Conservation (phyloP, 176 grass and related monocot species). For the Coix lacrymajobi region DNA sequence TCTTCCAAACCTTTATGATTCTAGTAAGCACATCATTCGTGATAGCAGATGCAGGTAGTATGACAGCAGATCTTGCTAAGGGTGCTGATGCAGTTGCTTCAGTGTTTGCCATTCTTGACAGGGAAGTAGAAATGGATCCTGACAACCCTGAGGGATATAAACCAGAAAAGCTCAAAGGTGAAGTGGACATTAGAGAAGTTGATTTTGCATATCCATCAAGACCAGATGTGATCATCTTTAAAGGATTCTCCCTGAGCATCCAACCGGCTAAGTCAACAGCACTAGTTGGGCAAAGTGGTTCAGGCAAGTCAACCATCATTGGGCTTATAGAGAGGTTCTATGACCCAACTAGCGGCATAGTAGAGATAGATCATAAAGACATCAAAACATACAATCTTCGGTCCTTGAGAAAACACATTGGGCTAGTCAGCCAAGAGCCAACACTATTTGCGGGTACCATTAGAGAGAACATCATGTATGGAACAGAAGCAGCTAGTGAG, state of each 20-base stretch:
- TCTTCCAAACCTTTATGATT: slow-evolving; percentile 96
- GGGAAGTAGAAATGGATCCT: slow-evolving; percentile 68
- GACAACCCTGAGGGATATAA: slow-evolving; percentile 50
- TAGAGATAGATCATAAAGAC: slow-evolving; percentile 67
- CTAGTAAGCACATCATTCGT: slow-evolving; percentile 84
- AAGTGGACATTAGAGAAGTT: slow-evolving; percentile 73
- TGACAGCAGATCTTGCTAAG: slow-evolving; percentile 92
- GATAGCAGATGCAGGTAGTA: slow-evolving; percentile 89
- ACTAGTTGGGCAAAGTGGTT: slow-evolving; percentile 90
- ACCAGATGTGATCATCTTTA: slow-evolving; percentile 71
- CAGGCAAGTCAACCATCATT: slow-evolving; percentile 91
- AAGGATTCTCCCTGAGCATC: slow-evolving; percentile 80
- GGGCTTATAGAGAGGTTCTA: slow-evolving; percentile 92
- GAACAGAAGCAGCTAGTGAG: slow-evolving; percentile 47
- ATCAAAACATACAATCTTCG: slow-evolving; percentile 70
- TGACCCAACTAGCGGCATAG: slow-evolving; percentile 55
- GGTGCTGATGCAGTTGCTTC: slow-evolving; percentile 79
- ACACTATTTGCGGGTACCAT: slow-evolving; percentile 76
- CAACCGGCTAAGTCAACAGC: slow-evolving; percentile 76
- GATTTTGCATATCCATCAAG: slow-evolving; percentile 82
- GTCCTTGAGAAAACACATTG: slow-evolving; percentile 60
- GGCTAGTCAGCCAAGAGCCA: slow-evolving; percentile 88
- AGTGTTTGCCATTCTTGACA: slow-evolving; percentile 76
- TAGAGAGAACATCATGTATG: slow-evolving; percentile 72
- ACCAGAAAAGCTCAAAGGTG: slow-evolving; percentile 55